Conservation (phyloP, 192 early-diverging fungal genomes). For the Linnemannia exigua region DNA sequence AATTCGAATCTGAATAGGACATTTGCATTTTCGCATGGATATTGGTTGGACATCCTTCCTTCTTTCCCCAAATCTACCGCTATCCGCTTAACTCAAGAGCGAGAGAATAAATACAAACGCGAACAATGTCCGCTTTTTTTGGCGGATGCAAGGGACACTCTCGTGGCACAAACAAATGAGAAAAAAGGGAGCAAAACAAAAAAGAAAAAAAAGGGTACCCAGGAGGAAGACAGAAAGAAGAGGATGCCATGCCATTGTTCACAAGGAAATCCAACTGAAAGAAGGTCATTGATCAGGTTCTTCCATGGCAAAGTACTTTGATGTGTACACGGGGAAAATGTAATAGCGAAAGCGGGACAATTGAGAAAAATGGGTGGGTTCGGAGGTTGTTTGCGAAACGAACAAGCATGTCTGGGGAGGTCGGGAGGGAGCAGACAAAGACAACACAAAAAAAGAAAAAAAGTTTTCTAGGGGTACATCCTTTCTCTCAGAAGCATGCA, state of each 20-base stretch:
- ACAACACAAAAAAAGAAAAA: not conserved
- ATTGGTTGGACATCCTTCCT: not conserved
- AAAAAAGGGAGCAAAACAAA: not conserved
- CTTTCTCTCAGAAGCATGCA: not conserved
- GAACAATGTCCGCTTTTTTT: not conserved
- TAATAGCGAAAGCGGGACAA: not conserved
- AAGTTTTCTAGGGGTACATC: not conserved
- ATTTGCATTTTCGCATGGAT: not conserved
- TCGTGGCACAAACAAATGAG: slow-evolving; percentile 2
- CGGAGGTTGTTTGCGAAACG: not conserved
- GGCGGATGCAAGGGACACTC: not conserved
- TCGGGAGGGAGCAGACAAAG: not conserved
- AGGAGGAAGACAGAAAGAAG: not conserved
- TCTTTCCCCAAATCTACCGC: not conserved
- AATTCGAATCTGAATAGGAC: not conserved
- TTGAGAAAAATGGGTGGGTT: slow-evolving; percentile 1
- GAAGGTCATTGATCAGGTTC: not conserved
- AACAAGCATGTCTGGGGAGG: not conserved
- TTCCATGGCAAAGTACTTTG: not conserved
- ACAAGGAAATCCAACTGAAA: not conserved
- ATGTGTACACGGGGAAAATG: slow-evolving; percentile 14
- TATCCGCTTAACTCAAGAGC: not conserved
- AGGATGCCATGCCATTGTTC: not conserved
- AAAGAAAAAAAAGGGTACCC: not conserved
- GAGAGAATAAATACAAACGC: not conserved